Base-by-base conservation (phyloP, 441 rosid species). In the Gossypium laxum region DNA sequence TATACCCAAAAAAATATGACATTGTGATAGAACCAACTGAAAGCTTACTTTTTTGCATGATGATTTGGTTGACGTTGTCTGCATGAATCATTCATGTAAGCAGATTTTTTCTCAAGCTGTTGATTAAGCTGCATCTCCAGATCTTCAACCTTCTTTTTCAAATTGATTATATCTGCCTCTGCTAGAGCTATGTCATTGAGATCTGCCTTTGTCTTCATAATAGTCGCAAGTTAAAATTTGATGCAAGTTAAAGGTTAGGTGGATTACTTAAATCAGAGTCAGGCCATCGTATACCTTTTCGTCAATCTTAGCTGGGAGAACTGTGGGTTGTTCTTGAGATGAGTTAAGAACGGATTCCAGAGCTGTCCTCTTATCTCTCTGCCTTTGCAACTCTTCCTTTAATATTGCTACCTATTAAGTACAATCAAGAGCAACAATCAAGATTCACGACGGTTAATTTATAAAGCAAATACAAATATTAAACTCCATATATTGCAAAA, bases 351-450 rank as follows among this genome's bases (percentile, higher is more conserved):
- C 95, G 71, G 90, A 77, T 83, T 91, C 93, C 52, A 95, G 76
- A 78, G 85, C 84, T 76, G 43, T 72, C 79, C 85, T 86, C 82
- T 76, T 86, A 67, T 87, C 85, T 76, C 83, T 86, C 87, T 95
- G 93, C 79, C 75, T 86, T 77, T 84, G 93, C 86, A 95, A 86
- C 77, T 87, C 88, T 70, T 85, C 93, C 77, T 88, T 87, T 72
- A 95, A 88, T 82, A 89, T 89, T 80, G 77, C 84, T 77, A 95
- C 96, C 97, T 91, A 66, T 38, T 18, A 54, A 52, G 54, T 52
- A 43, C 64, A 64, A 63, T 14, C 7, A 51, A 15, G 21, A 58
- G 57, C 22, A 43, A 28, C 55, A 17, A 57, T 58, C 73, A 57
- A 60, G 54, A 50, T 54, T 68, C 72, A 5, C 34, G 38, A 38